Conservation (phyloP, 1,284 basidiomycete genomes). For the Cutaneotrichosporon dermatis region DNA sequence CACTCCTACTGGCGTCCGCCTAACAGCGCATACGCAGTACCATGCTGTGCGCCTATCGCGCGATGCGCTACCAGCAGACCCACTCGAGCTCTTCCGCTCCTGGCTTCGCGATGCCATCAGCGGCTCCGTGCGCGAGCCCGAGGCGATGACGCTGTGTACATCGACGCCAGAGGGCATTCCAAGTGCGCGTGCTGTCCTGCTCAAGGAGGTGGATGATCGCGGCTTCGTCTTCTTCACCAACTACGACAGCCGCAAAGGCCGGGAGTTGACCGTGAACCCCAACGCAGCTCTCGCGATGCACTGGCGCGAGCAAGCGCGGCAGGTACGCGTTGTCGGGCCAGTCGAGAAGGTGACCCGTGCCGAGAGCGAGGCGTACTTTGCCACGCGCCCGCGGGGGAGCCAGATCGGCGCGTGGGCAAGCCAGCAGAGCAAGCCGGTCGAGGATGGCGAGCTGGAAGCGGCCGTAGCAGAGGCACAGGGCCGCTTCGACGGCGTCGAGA, state of each 20-base stretch:
- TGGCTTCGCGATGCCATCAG: constrained; percentile 70
- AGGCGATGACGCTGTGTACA: constrained; percentile 81
- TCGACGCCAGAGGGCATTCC: constrained; percentile 68
- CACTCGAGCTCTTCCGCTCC: constrained; percentile 72
- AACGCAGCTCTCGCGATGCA: constrained; percentile 81
- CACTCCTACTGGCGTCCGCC: constrained; percentile 30
- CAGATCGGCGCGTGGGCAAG: constrained; percentile 90
- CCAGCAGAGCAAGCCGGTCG: constrained; percentile 73
- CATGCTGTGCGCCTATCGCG: constrained; percentile 60
- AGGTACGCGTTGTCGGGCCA: constrained; percentile 77
- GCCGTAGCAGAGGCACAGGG: constrained; percentile 61
- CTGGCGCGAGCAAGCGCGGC: constrained; percentile 79
- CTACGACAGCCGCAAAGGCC: constrained; percentile 86
- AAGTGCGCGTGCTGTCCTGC: constrained; percentile 81
- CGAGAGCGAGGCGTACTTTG: constrained; percentile 81
- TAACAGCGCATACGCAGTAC: constrained; percentile 74
- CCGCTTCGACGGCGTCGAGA: constrained; percentile 56
- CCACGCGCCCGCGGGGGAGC: constrained; percentile 74
- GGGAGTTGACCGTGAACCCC: constrained; percentile 71
- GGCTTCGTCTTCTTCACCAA: constrained; percentile 98
- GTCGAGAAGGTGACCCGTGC: constrained; percentile 68
- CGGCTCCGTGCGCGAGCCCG: constrained; percentile 61
- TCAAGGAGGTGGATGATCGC: constrained; percentile 77
- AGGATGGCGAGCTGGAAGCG: constrained; percentile 63
- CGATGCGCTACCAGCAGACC: constrained; percentile 60